A percentile compares a stretch with the other conserved stretches of the same genome.
Evolutionary conservation across 148 eudicot genomes (phyloP).

Genomic region (Fallopia convolvulus): DNA sequence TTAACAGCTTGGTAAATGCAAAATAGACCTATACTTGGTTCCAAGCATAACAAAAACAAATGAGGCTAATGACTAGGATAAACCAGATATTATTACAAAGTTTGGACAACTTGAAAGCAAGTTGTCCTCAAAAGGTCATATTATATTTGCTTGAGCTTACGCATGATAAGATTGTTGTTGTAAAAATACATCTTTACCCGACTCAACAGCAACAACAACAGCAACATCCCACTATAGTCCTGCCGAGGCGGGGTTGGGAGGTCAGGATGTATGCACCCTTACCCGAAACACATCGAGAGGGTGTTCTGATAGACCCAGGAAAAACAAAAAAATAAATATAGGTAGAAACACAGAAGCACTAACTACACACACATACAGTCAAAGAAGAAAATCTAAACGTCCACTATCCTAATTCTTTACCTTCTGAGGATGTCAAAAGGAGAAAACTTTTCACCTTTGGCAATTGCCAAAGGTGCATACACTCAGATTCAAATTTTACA

Average conservation of each 20-base stretch:
- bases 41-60: not conserved
- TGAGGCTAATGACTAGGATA: not conserved
- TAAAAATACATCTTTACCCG: not conserved
- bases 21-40: conserved; percentile 1
- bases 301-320: no score
- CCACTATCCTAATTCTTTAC: no score
- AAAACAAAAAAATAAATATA: no score
- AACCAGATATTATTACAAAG: not conserved
- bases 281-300: no score
- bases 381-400: no score
- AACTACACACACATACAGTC: no score
- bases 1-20: not conserved
- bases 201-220: not conserved
- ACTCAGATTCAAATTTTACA: not conserved
- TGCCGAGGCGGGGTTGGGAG: no score
- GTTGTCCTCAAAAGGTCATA: not conserved
- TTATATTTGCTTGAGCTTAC: not conserved
- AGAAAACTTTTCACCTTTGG: not conserved
- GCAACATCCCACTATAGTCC: no score
- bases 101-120: not conserved
- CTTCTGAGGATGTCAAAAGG: not conserved
- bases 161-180: not conserved
- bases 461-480: no score
- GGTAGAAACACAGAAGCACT: no score
- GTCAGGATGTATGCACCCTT: no score